phyloP scores from a whole-genome alignment of 2,329 filamentous ascomycete species.

The Ophiostoma triangulosporum region DNA sequence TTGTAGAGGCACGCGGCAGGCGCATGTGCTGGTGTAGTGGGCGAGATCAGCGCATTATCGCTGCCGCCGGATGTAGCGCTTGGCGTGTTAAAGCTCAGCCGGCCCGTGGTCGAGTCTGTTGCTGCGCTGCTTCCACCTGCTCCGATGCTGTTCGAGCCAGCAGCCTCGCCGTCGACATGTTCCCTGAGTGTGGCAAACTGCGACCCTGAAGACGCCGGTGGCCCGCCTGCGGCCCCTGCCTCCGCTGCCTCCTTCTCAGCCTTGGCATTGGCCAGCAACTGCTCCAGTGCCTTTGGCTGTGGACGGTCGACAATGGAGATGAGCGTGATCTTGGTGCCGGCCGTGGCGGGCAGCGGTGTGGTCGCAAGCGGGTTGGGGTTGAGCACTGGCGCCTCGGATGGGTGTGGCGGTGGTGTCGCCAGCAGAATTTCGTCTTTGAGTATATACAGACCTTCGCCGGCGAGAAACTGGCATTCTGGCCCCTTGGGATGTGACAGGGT shows the following conservation, averaged over 20 bases:
- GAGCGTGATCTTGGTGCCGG: conserved; percentile 73
- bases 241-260: conserved; percentile 20
- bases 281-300: conserved; percentile 37
- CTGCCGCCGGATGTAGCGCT: conserved; percentile 11
- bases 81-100: conserved; percentile 12
- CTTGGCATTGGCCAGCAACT: conserved; percentile 28
- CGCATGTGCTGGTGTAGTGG: conserved; percentile 30
- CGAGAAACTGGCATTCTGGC: conserved; percentile 77
- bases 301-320: conserved; percentile 54
- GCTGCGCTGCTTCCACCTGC: background rate
- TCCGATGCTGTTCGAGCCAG: too few species aligned
- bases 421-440: conserved; percentile 85
- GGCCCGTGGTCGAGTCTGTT: conserved; percentile 10
- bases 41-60: conserved; percentile 31
- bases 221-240: conserved; percentile 17
- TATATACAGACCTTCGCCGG: conserved; percentile 69
- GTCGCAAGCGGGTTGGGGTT: conserved; percentile 90
- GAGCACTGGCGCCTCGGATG: conserved; percentile 73
- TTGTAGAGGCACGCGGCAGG: background rate
- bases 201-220: background rate
- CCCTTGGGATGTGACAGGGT: conserved; percentile 66
- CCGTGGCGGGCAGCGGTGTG: conserved; percentile 65
- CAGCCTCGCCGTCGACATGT: conserved; percentile 10
- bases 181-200: conserved; percentile 10
- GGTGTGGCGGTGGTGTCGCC: conserved; percentile 88